phyloP scores from a whole-genome alignment of 495 filamentous ascomycete species.

The Lophiostoma macrostomum region DNA sequence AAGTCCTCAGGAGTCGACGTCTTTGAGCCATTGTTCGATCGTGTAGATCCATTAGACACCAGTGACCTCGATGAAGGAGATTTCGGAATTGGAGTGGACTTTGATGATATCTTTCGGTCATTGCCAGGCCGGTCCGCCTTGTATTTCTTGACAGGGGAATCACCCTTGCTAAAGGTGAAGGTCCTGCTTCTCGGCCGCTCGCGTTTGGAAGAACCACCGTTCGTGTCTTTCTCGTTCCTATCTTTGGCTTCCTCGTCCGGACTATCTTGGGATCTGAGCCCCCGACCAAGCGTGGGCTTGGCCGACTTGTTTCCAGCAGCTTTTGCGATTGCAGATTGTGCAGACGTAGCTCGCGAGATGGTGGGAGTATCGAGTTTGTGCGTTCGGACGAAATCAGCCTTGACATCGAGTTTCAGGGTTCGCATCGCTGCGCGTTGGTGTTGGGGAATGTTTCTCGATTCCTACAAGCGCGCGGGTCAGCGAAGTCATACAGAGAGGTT shows the following conservation, averaged over 20 bases:
- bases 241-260: constrained; percentile 21
- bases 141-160: constrained; percentile 60
- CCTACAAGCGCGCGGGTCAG: constrained; percentile 39
- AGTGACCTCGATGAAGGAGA: constrained; percentile 48
- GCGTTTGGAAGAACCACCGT: constrained; percentile 32
- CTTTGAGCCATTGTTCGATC: constrained; percentile 37
- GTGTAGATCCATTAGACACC: constrained; percentile 42
- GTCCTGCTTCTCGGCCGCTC: constrained; percentile 66
- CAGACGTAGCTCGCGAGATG: constrained; percentile 34
- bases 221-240: too few relatives aligned
- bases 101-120: constrained; percentile 49
- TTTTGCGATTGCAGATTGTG: constrained; percentile 22
- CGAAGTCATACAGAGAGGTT: too few relatives aligned
- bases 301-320: constrained; percentile 43
- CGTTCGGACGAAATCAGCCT: constrained; percentile 89
- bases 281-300: constrained; percentile 37
- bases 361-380: constrained; percentile 63
- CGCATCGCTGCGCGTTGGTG: constrained; percentile 94
- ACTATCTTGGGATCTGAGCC: constrained; percentile 11
- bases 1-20: constrained; percentile 66
- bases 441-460: constrained; percentile 86
- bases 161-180: constrained; percentile 67
- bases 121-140: constrained; percentile 44
- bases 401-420: constrained; percentile 80
- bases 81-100: constrained; percentile 43